phyloP scores from a whole-genome alignment of 2,329 filamentous ascomycete genomes.

The Rutstroemia sp. region DNA sequence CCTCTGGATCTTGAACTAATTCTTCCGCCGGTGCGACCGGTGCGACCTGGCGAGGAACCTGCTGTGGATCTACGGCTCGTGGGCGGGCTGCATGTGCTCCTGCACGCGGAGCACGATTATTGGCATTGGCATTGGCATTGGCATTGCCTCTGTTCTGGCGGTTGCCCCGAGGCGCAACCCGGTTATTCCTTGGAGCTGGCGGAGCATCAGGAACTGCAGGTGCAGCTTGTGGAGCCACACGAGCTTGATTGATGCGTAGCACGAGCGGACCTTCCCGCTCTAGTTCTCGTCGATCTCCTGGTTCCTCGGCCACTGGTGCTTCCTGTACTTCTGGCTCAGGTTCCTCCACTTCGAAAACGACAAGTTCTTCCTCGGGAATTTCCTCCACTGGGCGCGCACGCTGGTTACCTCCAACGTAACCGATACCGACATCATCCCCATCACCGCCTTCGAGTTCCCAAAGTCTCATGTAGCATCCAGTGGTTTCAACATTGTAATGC shows the following conservation, averaged over 20 bases:
- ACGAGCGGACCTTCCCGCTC: constrained; percentile 29
- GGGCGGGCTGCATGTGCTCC: constrained; percentile 6
- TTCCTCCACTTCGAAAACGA: constrained; percentile 1
- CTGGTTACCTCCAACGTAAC: constrained; percentile 17
- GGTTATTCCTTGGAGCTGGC: constrained; percentile 8
- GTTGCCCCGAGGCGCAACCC: neutral
- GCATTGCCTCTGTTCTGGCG: constrained; percentile 1
- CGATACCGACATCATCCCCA: constrained; percentile 34
- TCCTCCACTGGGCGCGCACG: constrained; percentile 6
- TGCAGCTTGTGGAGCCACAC: constrained; percentile 15
- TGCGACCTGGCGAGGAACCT: neutral
- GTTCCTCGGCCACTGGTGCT: constrained; percentile 9
- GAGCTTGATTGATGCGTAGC: constrained; percentile 26
- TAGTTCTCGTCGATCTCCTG: constrained; percentile 13
- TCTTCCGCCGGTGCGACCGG: neutral
- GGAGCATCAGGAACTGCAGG: constrained; percentile 19
- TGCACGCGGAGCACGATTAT: constrained; percentile 7
- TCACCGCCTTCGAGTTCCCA: constrained; percentile 89
- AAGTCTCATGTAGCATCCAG: constrained; percentile 72
- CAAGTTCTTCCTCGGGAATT: constrained; percentile 10
- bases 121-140: neutral
- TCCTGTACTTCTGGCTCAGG: constrained; percentile 13
- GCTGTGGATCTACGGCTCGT: neutral
- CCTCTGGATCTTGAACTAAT: constrained; percentile 7
- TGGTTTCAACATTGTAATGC: constrained; percentile 72